phyloP scores from a whole-genome alignment of 257 asterid genomes.

The Leonotis leonurus region DNA sequence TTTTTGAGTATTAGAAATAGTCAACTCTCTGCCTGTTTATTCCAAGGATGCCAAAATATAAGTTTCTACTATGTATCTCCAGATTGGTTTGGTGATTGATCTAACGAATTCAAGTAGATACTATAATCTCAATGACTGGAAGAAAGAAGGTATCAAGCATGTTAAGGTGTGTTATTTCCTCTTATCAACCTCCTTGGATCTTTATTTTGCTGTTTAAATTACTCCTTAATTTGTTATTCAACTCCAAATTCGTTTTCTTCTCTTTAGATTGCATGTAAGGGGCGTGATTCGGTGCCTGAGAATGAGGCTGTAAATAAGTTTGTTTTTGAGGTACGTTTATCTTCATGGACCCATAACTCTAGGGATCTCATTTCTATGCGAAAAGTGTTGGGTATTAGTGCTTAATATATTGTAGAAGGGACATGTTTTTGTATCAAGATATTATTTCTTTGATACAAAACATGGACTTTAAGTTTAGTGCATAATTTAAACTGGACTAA shows the following conservation, averaged over 20 bases:
- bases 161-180: conserved; percentile 60
- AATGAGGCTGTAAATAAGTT: conserved; percentile 77
- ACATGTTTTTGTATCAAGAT: not conserved
- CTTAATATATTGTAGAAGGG: not conserved
- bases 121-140: conserved; percentile 61
- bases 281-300: conserved; percentile 97
- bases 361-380: conserved; percentile 12
- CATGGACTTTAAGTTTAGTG: not conserved
- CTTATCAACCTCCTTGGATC: conserved; percentile 11
- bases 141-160: conserved; percentile 81
- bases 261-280: conserved; percentile 86
- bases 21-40: conserved; percentile 11
- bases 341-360: not conserved
- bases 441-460: not conserved
- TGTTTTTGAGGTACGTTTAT: conserved; percentile 68
- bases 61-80: conserved; percentile 33
- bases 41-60: conserved; percentile 3
- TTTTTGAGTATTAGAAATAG: conserved; percentile 4
- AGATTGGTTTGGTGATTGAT: conserved; percentile 97
- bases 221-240: conserved; percentile 4
- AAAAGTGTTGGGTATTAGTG: not conserved
- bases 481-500: not conserved
- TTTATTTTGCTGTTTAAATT: not conserved
- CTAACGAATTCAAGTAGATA: conserved; percentile 87
- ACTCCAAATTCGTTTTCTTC: conserved; percentile 20